Evolutionary conservation across 1,139 yeast species (phyloP), one percentile per base, ranked within the genome.

Genomic region (Candida tunisiensis): DNA sequence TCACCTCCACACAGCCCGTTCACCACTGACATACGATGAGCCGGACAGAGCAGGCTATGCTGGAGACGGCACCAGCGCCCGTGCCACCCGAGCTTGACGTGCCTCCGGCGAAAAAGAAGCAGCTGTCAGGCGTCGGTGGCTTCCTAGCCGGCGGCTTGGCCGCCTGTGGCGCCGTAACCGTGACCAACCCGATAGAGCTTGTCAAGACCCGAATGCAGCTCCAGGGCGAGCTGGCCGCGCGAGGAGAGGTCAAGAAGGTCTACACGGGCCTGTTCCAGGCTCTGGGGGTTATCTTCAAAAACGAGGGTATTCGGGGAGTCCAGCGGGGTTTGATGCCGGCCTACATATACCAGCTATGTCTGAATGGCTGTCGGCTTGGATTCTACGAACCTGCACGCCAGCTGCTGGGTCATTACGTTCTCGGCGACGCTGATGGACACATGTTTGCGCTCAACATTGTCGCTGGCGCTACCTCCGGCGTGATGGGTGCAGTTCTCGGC

Each of bases 101-200:
- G 9, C 16, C 19, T 9, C n/a, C n/a, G n/a, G 18, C 21, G 6
- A 12, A 16, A n/a, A 11, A 19, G 21, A 35, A 36, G 25, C 34
- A 37, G 18, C 33, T 62, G 25, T 43, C 52, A 19, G 62, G 75
- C 1, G 41, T 66, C 7, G 93, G 94, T 15, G 93, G 95, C 3
- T 83, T 85, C 42, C 47, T 74, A 5, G 95, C 95, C 9, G 98
- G 96, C 31, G 94, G 93, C 5, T 39, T 82, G 8, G 98, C 98
- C 1, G 95, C 96, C 3, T 85, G 96, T 57, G 92, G 93, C 29
- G 96, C 98, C 0, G 98, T 88, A 21, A 88, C 95, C 0, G 77
- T 85, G 50, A 85, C 96, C 8, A 88, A 88, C 47, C 98, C 98
- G 6, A 77, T 88, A 34, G 98, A 88, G 48, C 62, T 88, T 38